A percentile compares a stretch with the other conserved stretches of the same genome.
phyloP scores from a whole-genome alignment of 2,329 filamentous ascomycete genomes.

The Trichoderma simmonsii region DNA sequence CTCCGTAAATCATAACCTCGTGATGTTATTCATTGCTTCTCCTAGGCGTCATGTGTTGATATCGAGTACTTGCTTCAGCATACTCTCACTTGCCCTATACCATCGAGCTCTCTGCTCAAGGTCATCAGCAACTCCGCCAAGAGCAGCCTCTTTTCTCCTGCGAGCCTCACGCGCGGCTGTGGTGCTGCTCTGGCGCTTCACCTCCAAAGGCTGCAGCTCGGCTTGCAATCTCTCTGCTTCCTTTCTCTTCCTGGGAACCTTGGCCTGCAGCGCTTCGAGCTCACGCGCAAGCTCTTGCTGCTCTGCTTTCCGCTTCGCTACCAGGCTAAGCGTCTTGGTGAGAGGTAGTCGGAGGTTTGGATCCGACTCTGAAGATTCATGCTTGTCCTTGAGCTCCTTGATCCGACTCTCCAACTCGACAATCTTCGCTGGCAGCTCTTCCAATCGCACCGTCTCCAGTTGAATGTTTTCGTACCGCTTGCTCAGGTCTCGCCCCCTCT shows the following conservation, averaged over 20 bases:
- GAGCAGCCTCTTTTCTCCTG: conserved; percentile 62
- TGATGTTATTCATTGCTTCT: neutral
- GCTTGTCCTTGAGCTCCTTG: conserved; percentile 41
- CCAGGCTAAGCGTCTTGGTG: conserved; percentile 52
- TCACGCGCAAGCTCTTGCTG: conserved; percentile 59
- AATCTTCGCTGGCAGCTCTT: conserved; percentile 51
- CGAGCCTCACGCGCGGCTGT: conserved; percentile 69
- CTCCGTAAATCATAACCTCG: neutral
- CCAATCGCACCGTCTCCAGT: conserved; percentile 47
- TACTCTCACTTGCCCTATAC: conserved; percentile 67
- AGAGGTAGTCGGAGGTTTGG: conserved; percentile 55
- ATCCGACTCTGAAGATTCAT: conserved; percentile 35
- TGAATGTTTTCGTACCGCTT: conserved; percentile 50
- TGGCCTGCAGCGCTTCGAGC: conserved; percentile 59
- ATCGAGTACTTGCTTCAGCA: conserved; percentile 61
- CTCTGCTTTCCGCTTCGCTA: conserved; percentile 50
- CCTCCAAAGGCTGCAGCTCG: conserved; percentile 67
- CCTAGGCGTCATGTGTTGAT: conserved; percentile 39
- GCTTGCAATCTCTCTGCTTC: conserved; percentile 64
- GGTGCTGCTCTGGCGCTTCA: conserved; percentile 61
- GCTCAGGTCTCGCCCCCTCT: conserved; percentile 56
- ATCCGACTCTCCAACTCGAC: conserved; percentile 48
- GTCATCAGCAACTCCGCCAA: conserved; percentile 67
- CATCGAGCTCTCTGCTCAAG: conserved; percentile 73
- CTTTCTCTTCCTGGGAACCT: conserved; percentile 62